Conservation (phyloP, 179 eudicot species). For the Beta macrorhiza region DNA sequence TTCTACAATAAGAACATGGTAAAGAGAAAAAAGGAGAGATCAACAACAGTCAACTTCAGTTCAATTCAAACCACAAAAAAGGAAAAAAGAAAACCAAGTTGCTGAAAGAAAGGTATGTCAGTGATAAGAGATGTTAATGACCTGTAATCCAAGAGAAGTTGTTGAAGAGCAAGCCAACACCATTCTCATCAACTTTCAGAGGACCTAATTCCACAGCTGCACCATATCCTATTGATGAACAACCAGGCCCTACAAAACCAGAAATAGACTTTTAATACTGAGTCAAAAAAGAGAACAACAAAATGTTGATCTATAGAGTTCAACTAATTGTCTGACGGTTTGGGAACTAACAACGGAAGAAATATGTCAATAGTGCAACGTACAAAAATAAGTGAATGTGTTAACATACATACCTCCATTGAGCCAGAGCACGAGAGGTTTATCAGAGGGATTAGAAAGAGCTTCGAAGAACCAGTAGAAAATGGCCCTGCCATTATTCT, state of each 20-base stretch:
- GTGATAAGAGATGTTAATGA: constrained; percentile 17
- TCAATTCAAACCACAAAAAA: background rate
- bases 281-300: background rate
- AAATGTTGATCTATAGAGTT: background rate
- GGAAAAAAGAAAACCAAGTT: background rate
- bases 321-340: too few species aligned
- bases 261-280: background rate
- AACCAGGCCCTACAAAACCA: constrained; percentile 50
- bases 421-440: constrained; percentile 67
- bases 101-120: background rate
- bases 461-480: constrained; percentile 76
- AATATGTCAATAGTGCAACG: background rate
- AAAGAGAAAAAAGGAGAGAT: background rate
- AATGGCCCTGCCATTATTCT: constrained; percentile 65
- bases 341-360: too few species aligned
- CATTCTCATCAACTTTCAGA: constrained; percentile 45
- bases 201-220: constrained; percentile 73
- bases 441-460: constrained; percentile 41
- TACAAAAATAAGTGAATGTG: background rate
- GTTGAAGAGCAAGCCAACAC: constrained; percentile 49
- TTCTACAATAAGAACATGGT: constrained; percentile 35
- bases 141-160: constrained; percentile 58
- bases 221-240: constrained; percentile 76
- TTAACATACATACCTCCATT: constrained; percentile 53
- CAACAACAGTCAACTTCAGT: background rate